These are phyloP conservation scores for Kondoa malvinella DNA, from an alignment of 768 basidiomycete species.

Conservation along the genomic window DNA sequence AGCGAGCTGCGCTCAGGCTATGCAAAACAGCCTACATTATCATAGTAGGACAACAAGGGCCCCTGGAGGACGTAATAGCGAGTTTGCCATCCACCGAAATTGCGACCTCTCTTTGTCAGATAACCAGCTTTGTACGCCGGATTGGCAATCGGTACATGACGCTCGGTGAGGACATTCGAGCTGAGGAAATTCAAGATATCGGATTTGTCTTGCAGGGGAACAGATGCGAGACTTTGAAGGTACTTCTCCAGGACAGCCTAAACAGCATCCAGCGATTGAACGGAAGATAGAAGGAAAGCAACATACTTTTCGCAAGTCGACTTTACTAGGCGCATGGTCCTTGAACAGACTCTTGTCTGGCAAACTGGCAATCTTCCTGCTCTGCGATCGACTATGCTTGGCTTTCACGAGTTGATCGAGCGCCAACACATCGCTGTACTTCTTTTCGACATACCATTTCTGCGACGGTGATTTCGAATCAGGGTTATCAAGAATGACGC, in stretches of 20 bases:
- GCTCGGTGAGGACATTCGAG: slow-evolving; percentile 63
- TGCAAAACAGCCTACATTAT: slow-evolving; percentile 58
- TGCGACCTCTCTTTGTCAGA: slow-evolving; percentile 83
- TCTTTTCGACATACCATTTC: slow-evolving; percentile 60
- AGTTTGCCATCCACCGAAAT: slow-evolving; percentile 88
- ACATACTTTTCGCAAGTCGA: slow-evolving; percentile 83
- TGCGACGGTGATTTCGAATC: slow-evolving; percentile 3
- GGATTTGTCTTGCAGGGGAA: slow-evolving; percentile 70
- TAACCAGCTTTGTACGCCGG: slow-evolving; percentile 20
- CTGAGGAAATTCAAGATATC: slow-evolving; percentile 85
- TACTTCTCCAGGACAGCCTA: slow-evolving; percentile 53
- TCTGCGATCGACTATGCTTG: slow-evolving; percentile 41
- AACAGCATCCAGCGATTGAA: not conserved
- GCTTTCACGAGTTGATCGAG: slow-evolving; percentile 62
- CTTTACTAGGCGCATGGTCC: slow-evolving; percentile 90
- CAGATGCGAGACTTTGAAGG: slow-evolving; percentile 59
- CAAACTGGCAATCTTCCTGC: slow-evolving; percentile 48
- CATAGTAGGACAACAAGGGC: slow-evolving; percentile 80
- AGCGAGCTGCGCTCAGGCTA: slow-evolving; percentile 5
- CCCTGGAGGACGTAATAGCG: slow-evolving; percentile 88
- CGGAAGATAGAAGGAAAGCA: not conserved
- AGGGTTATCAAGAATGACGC: slow-evolving; percentile 36
- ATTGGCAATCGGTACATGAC: slow-evolving; percentile 50
- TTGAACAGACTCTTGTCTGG: slow-evolving; percentile 91
- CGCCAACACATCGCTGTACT: slow-evolving; percentile 79